These are phyloP conservation scores for Tetracentron sinense DNA, from an alignment of 164 flowering plant genomes.

Conservation along the genomic window DNA sequence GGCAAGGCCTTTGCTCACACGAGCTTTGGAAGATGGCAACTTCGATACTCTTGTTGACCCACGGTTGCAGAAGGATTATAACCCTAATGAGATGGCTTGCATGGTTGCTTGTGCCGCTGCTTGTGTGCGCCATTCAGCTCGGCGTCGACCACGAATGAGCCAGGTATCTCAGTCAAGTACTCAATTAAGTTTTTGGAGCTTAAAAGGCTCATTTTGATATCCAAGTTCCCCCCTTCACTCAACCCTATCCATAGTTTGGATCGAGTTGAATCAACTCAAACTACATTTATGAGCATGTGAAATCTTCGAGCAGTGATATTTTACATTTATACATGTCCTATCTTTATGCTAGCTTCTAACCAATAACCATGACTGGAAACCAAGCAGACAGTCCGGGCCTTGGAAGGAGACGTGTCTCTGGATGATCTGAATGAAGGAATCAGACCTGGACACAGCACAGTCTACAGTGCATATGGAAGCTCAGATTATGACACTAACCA, in stretches of 20 bases:
- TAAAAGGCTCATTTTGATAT: too few relatives aligned
- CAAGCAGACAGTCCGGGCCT: conserved; percentile 53
- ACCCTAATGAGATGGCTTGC: conserved; percentile 64
- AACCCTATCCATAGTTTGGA: background rate
- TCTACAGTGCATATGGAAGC: conserved; percentile 49
- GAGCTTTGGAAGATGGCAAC: conserved; percentile 71
- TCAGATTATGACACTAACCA: conserved; percentile 57
- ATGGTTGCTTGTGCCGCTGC: conserved; percentile 94
- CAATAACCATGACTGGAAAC: conserved; percentile 1
- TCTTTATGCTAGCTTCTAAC: background rate
- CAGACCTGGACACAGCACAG: conserved; percentile 46
- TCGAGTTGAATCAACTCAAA: background rate
- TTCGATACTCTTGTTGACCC: conserved; percentile 65
- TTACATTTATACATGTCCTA: too few relatives aligned
- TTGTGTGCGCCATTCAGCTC: conserved; percentile 84
- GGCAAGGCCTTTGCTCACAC: conserved; percentile 80
- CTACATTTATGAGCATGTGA: too few relatives aligned
- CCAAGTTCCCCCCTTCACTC: background rate
- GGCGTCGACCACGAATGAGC: conserved; percentile 85
- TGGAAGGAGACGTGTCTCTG: conserved; percentile 56
- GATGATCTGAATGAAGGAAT: conserved; percentile 48
- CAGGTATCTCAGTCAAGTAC: conserved; percentile 52
- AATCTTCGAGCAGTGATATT: too few relatives aligned
- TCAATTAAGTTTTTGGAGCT: too few relatives aligned
- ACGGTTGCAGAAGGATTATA: conserved; percentile 42